Evolutionary conservation across 495 filamentous ascomycete genomes (phyloP), one percentile per base, ranked within the genome.

Genomic region (Talaromyces wortmannii): DNA sequence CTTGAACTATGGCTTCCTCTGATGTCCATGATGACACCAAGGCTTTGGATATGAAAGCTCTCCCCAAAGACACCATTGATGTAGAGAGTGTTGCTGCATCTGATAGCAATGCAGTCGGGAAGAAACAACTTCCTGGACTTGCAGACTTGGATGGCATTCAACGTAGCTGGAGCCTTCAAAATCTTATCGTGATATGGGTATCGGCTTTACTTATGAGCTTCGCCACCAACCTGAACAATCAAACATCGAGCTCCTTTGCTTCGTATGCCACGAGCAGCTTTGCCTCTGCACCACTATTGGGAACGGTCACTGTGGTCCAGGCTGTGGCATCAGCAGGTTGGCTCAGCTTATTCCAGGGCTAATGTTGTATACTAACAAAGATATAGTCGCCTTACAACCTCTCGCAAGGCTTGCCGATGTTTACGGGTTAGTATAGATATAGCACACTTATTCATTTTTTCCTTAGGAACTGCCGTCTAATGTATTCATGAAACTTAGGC

Each of bases 321-420:
- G 30, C 48, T 32, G 48, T 50, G 30, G 48, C 32, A 13, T 50
- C 48, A 33, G 30, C 48, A 10, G 48, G 48, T 50, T 50, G 17
- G 30, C 36, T 11, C 32, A 32, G 31, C 33, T 31, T 8, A 49
- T 31, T 33, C 33, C 31, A 36, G 11, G 13, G 31, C 1, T 11
- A 30, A 11, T 30, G 6, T 13, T 12, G n/a, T 31, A 40, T 50
- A 31, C 48, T 50, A 50, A 50, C 29, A 50, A 7, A 36, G 6
- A 16, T 33, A 33, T n/a, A 50, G 48, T 50, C 5, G 48, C 48
- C 5, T 31, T 50, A 36, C 48, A 50, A 50, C 48, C 48, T 32
- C 48, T 50, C 48, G 48, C 48, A 13, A 50, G 48, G 30, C 48
- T 50, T 13, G 48, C 48, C 12, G 48, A 50, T 50, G 48, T 50